Conservation (phyloP, 768 basidiomycete genomes). For the Lentinula raphanica region DNA sequence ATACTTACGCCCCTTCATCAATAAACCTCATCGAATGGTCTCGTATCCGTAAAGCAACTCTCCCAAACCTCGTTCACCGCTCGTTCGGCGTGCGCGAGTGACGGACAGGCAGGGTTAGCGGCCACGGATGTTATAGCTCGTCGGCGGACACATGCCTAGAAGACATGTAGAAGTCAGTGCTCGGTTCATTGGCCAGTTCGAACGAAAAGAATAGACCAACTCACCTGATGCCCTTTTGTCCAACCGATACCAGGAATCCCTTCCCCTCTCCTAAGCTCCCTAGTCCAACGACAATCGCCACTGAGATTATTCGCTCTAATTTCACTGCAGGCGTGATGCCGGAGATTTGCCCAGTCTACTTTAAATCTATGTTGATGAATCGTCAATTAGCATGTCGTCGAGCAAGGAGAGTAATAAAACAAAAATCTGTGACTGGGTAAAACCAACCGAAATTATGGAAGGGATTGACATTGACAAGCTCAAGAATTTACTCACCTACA, state of each 20-base stretch:
- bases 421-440: neutral
- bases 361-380: too few relatives aligned
- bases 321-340: constrained; percentile 98
- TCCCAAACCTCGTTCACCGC: constrained; percentile 98
- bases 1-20: neutral
- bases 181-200: too few relatives aligned
- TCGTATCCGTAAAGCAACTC: constrained; percentile 90
- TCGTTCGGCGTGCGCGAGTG: constrained; percentile 70
- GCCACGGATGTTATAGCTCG: constrained; percentile 79
- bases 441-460: too few relatives aligned
- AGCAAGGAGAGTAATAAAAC: too few relatives aligned
- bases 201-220: too few relatives aligned
- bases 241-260: constrained; percentile 43
- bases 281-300: constrained; percentile 85
- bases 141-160: constrained; percentile 83
- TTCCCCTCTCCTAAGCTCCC: constrained; percentile 76
- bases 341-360: constrained; percentile 83
- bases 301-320: constrained; percentile 93
- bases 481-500: constrained; percentile 36
- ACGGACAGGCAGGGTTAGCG: constrained; percentile 76
- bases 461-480: too few relatives aligned
- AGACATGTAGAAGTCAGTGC: too few relatives aligned
- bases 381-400: too few relatives aligned
- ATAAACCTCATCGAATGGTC: constrained; percentile 92
- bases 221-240: constrained; percentile 93